A percentile compares a stretch with the other conserved stretches of the same genome.
Evolutionary conservation across 345 rosid genomes (phyloP).

Genomic region (Boechera stricta): DNA sequence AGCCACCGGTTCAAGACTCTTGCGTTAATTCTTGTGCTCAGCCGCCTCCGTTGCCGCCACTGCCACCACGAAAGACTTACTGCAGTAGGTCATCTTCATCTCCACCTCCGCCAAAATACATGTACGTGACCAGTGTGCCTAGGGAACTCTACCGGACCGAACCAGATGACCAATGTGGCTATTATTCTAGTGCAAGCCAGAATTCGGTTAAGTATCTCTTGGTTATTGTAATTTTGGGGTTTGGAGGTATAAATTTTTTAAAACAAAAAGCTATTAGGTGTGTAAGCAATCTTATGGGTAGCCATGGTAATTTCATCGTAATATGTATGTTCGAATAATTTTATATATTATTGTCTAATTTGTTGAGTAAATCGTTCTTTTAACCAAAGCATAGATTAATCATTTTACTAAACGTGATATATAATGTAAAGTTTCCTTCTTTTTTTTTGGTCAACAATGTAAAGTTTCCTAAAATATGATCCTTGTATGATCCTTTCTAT

Average conservation of each 20-base stretch:
- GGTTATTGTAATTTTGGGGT: constrained; percentile 38
- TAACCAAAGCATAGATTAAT: background rate
- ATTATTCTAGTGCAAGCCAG: constrained; percentile 48
- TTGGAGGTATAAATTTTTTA: constrained; percentile 4
- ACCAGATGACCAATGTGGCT: constrained; percentile 45
- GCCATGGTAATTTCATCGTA: background rate
- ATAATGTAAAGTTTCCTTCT: background rate
- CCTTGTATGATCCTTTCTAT: no score
- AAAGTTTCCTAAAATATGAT: background rate
- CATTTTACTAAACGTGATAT: background rate
- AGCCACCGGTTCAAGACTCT: constrained; percentile 43
- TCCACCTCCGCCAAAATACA: constrained; percentile 61
- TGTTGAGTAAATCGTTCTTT: background rate
- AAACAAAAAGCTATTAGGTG: background rate
- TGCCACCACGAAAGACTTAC: constrained; percentile 39
- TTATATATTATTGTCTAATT: background rate
- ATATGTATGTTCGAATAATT: background rate
- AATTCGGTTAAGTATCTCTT: constrained; percentile 29
- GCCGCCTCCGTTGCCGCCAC: constrained; percentile 30
- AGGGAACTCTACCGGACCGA: constrained; percentile 52
- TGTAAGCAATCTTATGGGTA: background rate
- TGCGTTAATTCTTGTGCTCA: constrained; percentile 22
- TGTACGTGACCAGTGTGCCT: constrained; percentile 57
- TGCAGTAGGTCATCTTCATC: constrained; percentile 39
- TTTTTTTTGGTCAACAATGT: background rate